phyloP scores from a whole-genome alignment of 192 early-diverging fungal genomes.

The Gaertneriomyces semiglobifer region DNA sequence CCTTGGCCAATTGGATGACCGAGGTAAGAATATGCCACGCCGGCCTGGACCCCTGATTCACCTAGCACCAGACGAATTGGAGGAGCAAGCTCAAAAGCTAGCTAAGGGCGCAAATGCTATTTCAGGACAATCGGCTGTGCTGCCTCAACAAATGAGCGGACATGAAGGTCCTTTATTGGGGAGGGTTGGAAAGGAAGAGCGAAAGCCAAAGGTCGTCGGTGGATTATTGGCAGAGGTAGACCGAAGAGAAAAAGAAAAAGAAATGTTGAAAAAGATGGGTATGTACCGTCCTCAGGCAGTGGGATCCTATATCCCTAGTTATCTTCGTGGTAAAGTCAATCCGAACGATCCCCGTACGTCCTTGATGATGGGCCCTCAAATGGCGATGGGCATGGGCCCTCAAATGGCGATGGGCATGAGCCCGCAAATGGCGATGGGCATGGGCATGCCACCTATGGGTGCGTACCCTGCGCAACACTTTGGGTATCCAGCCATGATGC shows the following conservation, averaged over 20 bases:
- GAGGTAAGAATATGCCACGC: constrained; percentile 6
- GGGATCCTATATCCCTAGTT: constrained; percentile 17
- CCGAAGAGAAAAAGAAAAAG: constrained; percentile 40
- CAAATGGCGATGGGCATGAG: too few relatives aligned
- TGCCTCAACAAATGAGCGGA: background rate
- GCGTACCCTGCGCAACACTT: background rate
- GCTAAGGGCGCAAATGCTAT: constrained; percentile 2
- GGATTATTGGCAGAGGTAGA: constrained; percentile 43
- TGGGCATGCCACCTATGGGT: constrained; percentile 19
- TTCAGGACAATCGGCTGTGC: background rate
- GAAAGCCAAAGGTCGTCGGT: constrained; percentile 35
- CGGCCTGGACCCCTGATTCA: constrained; percentile 25
- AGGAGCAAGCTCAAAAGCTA: constrained; percentile 21
- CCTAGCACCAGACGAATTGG: constrained; percentile 12
- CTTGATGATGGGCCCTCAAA: constrained; percentile 6
- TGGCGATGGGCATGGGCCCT: constrained; percentile 11
- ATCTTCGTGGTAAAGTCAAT: constrained; percentile 14
- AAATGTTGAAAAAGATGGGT: constrained; percentile 41
- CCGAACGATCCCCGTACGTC: background rate
- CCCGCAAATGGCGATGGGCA: constrained; percentile 15
- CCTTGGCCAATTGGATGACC: constrained; percentile 18
- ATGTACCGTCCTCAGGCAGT: constrained; percentile 14
- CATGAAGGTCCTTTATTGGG: constrained; percentile 39
- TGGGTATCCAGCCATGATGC: background rate
- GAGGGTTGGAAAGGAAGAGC: constrained; percentile 21